Percentiles rank a stretch among this genome's conserved stretches.
Conservation (phyloP, 139 green algal genomes). For the Tetradesmus obliquus region DNA sequence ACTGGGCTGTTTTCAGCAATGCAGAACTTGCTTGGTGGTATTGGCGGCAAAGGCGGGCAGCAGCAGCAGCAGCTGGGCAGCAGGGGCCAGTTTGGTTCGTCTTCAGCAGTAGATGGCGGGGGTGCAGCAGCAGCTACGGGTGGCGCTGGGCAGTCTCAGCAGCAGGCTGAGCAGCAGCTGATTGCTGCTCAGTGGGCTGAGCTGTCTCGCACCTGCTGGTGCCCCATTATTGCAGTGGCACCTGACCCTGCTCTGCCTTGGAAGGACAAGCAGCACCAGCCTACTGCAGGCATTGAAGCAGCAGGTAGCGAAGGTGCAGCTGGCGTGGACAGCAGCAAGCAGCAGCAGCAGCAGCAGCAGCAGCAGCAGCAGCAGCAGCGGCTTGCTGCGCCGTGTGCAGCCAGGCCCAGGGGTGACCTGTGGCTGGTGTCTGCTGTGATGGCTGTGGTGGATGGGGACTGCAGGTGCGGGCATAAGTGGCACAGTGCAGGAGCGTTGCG, state of each 20-base stretch:
- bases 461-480: slow-evolving; percentile 44
- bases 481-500: neutral
- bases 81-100: neutral
- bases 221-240: slow-evolving; percentile 60
- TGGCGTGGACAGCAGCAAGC: neutral
- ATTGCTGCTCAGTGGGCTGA: slow-evolving; percentile 52
- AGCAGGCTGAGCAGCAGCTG: neutral
- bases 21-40: neutral
- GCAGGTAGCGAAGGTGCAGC: neutral
- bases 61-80: slow-evolving; percentile 20
- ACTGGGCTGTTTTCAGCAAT: slow-evolving; percentile 20
- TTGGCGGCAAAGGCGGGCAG: neutral
- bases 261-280: slow-evolving; percentile 19
- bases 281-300: neutral
- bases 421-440: slow-evolving; percentile 72
- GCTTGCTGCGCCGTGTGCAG: slow-evolving; percentile 58
- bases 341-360: neutral
- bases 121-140: neutral
- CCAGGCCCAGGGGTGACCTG: slow-evolving; percentile 61
- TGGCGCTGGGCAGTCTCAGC: neutral
- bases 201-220: slow-evolving; percentile 69
- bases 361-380: neutral
- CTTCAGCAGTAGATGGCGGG: neutral
- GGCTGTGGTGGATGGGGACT: slow-evolving; percentile 68
- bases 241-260: slow-evolving; percentile 70